Conservation (phyloP, 805 yeast genomes). For the Grigorovia transvaalensis region DNA sequence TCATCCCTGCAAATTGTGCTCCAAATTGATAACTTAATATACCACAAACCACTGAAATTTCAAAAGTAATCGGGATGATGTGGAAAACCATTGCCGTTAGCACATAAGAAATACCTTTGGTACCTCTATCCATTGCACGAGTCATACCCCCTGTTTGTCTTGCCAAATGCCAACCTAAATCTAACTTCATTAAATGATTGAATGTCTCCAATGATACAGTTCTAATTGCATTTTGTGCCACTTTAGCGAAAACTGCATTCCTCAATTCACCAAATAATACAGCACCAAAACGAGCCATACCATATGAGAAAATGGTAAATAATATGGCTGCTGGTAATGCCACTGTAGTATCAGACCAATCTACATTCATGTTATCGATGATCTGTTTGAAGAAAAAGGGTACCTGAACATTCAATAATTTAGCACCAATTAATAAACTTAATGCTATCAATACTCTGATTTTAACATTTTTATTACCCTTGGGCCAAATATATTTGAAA, state of each 20-base stretch:
- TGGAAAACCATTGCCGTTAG: slow-evolving; percentile 96
- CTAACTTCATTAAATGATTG: slow-evolving; percentile 70
- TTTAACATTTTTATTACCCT: slow-evolving; percentile 52
- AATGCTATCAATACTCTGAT: slow-evolving; percentile 70
- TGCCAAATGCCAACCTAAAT: slow-evolving; percentile 78
- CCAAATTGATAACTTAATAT: slow-evolving; percentile 91
- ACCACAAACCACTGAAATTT: slow-evolving; percentile 87
- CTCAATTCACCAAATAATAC: slow-evolving; percentile 89
- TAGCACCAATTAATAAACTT: slow-evolving; percentile 63
- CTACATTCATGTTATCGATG: slow-evolving; percentile 86
- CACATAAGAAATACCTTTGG: slow-evolving; percentile 92
- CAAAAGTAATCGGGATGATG: slow-evolving; percentile 84
- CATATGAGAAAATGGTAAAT: slow-evolving; percentile 70
- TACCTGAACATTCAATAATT: slow-evolving; percentile 84
- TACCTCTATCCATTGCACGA: slow-evolving; percentile 94
- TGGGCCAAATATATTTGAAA: slow-evolving; percentile 73
- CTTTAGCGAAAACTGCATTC: slow-evolving; percentile 91
- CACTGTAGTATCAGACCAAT: slow-evolving; percentile 62
- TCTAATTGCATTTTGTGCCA: slow-evolving; percentile 88
- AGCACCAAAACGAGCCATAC: slow-evolving; percentile 89
- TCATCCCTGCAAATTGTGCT: slow-evolving; percentile 75
- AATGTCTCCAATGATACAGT: slow-evolving; percentile 84
- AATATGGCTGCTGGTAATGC: slow-evolving; percentile 47
- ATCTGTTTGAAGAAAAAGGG: slow-evolving; percentile 88
- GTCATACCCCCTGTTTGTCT: slow-evolving; percentile 95